Evolutionary conservation across 805 yeast species (phyloP).

Genomic region (Yarrowia sp.): DNA sequence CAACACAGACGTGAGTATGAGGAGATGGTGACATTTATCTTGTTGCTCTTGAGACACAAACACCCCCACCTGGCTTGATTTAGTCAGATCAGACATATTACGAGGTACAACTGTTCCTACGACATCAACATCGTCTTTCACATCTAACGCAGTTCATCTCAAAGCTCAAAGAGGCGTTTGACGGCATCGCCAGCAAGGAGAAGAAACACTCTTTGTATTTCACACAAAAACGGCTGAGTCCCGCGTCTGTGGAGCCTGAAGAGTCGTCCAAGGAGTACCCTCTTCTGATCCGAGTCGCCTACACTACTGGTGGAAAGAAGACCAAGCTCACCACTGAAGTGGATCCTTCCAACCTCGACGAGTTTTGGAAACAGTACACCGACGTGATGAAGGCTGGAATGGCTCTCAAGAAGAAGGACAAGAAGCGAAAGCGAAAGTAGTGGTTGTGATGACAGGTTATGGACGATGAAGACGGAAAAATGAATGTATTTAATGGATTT

Average conservation of each 20-base stretch:
- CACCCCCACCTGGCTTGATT: no score
- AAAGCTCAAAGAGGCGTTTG: neutral
- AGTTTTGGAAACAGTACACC: constrained; percentile 36
- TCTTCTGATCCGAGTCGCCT: constrained; percentile 25
- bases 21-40: no score
- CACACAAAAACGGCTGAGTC: constrained; percentile 33
- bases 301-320: constrained; percentile 35
- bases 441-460: neutral
- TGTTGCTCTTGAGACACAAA: no score
- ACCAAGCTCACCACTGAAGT: constrained; percentile 37
- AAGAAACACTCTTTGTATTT: constrained; percentile 32
- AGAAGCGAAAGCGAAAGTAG: constrained; percentile 37
- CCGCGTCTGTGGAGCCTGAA: constrained; percentile 17
- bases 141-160: constrained; percentile 36
- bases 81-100: no score
- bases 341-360: constrained; percentile 20
- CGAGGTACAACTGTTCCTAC: no score
- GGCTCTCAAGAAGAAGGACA: constrained; percentile 33
- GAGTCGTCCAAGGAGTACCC: constrained; percentile 30
- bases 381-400: constrained; percentile 34
- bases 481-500: constrained; percentile 2
- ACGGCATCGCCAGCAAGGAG: constrained; percentile 21
- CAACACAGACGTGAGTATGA: constrained; percentile 27
- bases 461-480: neutral
- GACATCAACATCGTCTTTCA: neutral